Evolutionary conservation across 108 stramenopile species (phyloP).

Genomic region (Parietichytrium sp.): DNA sequence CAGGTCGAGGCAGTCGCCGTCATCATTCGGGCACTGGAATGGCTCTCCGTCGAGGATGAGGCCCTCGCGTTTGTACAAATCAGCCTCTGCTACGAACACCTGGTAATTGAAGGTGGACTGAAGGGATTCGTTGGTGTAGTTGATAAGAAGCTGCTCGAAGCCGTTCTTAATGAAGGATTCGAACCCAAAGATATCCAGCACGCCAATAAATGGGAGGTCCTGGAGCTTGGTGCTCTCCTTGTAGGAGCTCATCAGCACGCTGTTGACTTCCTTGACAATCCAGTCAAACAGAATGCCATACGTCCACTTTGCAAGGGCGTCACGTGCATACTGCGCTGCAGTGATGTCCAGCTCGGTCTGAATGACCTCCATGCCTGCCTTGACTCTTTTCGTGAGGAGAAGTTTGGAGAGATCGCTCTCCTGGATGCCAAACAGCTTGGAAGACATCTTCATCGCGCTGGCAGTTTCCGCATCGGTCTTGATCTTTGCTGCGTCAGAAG

Average conservation of each 20-base stretch:
- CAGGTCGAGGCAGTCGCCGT: conserved; percentile 76
- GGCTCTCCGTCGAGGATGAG: conserved; percentile 63
- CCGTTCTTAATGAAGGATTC: conserved; percentile 58
- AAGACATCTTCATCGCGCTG: conserved; percentile 60
- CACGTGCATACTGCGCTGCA: conserved; percentile 78
- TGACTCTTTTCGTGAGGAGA: conserved; percentile 74
- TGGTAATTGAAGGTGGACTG: conserved; percentile 70
- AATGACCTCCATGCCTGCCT: conserved; percentile 23
- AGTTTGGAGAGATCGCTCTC: conserved; percentile 68
- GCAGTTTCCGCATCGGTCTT: not conserved
- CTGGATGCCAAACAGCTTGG: conserved; percentile 77
- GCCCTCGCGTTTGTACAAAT: conserved; percentile 65
- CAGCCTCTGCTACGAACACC: conserved; percentile 65
- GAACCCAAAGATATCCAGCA: conserved; percentile 62
- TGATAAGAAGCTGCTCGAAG: conserved; percentile 66
- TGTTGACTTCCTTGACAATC: conserved; percentile 83
- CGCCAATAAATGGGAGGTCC: conserved; percentile 43
- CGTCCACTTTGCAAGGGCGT: conserved; percentile 90
- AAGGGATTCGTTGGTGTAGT: conserved; percentile 68
- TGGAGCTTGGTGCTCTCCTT: conserved; percentile 2
- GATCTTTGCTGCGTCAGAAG: not conserved
- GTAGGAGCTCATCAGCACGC: conserved; percentile 66
- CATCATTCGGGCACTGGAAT: conserved; percentile 87
- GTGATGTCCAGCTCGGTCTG: conserved; percentile 70
- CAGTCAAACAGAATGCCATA: conserved; percentile 86